Percentiles rank a stretch among this genome's conserved stretches.
Conservation (phyloP, 2,329 filamentous ascomycete genomes). For the Diplodia intermedia region DNA sequence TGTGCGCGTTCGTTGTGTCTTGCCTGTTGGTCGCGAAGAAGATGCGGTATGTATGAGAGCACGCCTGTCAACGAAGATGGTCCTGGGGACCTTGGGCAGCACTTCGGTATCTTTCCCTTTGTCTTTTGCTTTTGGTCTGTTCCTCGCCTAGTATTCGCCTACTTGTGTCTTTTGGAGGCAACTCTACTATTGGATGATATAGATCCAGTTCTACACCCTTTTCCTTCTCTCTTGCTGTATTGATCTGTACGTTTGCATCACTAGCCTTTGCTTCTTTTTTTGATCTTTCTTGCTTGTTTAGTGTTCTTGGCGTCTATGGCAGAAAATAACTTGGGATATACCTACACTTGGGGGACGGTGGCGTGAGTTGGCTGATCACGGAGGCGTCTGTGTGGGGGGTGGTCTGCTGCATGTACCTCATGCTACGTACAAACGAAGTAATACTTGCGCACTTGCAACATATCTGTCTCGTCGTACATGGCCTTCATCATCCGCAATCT, state of each 20-base stretch:
- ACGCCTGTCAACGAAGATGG: too few relatives aligned
- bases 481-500: too few relatives aligned
- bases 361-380: not conserved
- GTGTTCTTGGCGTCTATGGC: slow-evolving; percentile 6
- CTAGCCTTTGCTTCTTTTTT: not conserved
- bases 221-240: not conserved
- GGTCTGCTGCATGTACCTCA: not conserved
- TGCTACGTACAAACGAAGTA: slow-evolving; percentile 6
- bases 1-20: slow-evolving; percentile 55
- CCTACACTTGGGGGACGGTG: slow-evolving; percentile 6
- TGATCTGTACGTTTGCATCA: not conserved
- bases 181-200: too few relatives aligned
- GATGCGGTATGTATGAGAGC: slow-evolving; percentile 43
- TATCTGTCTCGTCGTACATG: not conserved
- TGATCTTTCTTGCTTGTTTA: not conserved
- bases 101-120: not conserved
- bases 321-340: slow-evolving; percentile 5
- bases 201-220: not conserved
- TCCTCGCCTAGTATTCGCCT: not conserved
- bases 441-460: slow-evolving; percentile 3
- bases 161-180: not conserved
- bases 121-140: not conserved
- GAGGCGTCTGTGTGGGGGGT: slow-evolving; percentile 2
- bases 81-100: not conserved
- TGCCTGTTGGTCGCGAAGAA: slow-evolving; percentile 53